These are phyloP conservation scores for Hippophae gyantsensis DNA, from an alignment of 306 rosid species.

Conservation along the genomic window DNA sequence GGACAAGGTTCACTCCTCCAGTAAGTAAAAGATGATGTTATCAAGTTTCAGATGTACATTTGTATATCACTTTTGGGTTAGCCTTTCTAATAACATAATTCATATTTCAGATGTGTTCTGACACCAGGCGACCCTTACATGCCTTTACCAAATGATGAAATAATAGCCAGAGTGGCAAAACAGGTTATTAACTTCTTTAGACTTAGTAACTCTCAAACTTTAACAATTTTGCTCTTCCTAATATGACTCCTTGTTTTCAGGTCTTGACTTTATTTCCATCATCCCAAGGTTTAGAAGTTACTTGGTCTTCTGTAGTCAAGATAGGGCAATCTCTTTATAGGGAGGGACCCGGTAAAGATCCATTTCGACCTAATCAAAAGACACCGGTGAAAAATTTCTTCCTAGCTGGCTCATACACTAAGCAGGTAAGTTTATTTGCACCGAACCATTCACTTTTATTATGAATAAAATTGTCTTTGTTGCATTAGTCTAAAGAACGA, in stretches of 20 bases:
- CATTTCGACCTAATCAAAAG: conserved; percentile 92
- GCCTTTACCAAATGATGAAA: conserved; percentile 87
- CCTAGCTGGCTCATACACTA: conserved; percentile 94
- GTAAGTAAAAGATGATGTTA: conserved; percentile 35
- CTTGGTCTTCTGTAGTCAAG: conserved; percentile 96
- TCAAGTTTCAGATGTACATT: background rate
- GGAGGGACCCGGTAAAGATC: conserved; percentile 96
- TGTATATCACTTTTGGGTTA: conserved; percentile 12
- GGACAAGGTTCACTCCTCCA: conserved; percentile 99
- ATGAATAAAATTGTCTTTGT: background rate
- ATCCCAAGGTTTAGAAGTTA: conserved; percentile 89
- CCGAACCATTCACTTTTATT: conserved; percentile 2
- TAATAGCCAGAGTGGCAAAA: conserved; percentile 71
- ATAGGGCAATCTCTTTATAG: conserved; percentile 94
- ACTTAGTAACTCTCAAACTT: background rate
- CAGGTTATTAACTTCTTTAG: conserved; percentile 44
- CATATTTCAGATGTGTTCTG: conserved; percentile 70
- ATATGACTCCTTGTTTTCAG: conserved; percentile 23
- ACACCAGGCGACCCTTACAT: conserved; percentile 99
- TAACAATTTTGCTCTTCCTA: background rate
- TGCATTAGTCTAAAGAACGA: too few relatives aligned
- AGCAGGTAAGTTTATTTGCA: conserved; percentile 43
- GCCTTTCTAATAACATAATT: conserved; percentile 8
- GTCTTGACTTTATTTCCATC: conserved; percentile 82
- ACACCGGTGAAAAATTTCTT: conserved; percentile 88